These are phyloP conservation scores for Chaetoceros tenuissimus DNA, from an alignment of 108 stramenopile genomes.

Conservation along the genomic window DNA sequence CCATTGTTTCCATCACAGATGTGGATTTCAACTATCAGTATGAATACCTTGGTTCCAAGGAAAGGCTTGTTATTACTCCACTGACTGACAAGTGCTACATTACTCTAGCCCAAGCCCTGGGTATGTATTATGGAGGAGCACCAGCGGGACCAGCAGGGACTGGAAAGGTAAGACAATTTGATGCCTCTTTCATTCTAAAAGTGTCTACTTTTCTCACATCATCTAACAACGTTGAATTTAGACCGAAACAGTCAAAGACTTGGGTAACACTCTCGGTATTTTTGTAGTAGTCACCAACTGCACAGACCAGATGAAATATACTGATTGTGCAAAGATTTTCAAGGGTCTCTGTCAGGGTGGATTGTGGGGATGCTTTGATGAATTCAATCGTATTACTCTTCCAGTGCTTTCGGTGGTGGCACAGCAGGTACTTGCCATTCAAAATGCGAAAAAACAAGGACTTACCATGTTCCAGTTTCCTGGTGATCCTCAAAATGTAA, in stretches of 20 bases:
- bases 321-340: conserved; percentile 91
- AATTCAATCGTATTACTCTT: conserved; percentile 89
- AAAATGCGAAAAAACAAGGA: conserved; percentile 85
- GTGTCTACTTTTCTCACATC: neutral
- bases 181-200: neutral
- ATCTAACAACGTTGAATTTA: conserved; percentile 1
- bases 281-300: conserved; percentile 92
- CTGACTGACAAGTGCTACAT: conserved; percentile 91
- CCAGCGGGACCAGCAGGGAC: conserved; percentile 91
- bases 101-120: conserved; percentile 87
- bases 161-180: conserved; percentile 41
- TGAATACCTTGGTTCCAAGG: conserved; percentile 90
- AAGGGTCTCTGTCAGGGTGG: conserved; percentile 89
- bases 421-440: conserved; percentile 85
- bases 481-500: conserved; percentile 83
- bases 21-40: conserved; percentile 89
- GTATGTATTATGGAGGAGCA: conserved; percentile 91
- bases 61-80: conserved; percentile 87
- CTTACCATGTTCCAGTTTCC: conserved; percentile 76
- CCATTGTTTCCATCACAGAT: conserved; percentile 79
- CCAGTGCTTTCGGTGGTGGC: conserved; percentile 90
- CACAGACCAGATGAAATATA: conserved; percentile 87
- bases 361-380: conserved; percentile 92
- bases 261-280: conserved; percentile 83
- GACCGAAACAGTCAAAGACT: conserved; percentile 77